phyloP scores from a whole-genome alignment of 2,329 filamentous ascomycete species.

The Aspergillus versicolor region DNA sequence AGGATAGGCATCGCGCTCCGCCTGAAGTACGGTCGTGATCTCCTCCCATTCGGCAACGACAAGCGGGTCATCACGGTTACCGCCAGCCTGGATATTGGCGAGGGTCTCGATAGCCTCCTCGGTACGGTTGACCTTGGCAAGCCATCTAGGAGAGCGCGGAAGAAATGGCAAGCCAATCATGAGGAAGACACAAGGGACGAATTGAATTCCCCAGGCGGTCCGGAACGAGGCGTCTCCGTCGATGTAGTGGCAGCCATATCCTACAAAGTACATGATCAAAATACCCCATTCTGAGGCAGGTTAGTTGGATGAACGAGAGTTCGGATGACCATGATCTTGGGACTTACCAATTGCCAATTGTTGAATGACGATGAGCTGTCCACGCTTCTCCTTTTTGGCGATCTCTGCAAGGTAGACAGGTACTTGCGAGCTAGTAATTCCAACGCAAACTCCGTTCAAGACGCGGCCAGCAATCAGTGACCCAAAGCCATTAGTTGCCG shows the following conservation, averaged over 20 bases:
- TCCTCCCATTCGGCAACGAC: conserved; percentile 52
- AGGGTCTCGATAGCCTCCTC: conserved; percentile 48
- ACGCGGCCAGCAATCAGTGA: conserved; percentile 37
- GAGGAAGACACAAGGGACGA: conserved; percentile 46
- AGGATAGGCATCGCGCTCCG: conserved; percentile 38
- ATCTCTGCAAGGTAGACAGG: conserved; percentile 42
- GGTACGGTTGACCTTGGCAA: conserved; percentile 47
- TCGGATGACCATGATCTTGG: neutral
- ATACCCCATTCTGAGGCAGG: conserved; percentile 38
- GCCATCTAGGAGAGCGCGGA: conserved; percentile 49
- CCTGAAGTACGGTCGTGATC: conserved; percentile 42
- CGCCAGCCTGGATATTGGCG: conserved; percentile 47
- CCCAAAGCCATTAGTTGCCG: conserved; percentile 36
- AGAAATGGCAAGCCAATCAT: conserved; percentile 48
- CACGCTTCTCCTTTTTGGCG: conserved; percentile 34
- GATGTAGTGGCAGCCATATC: conserved; percentile 48
- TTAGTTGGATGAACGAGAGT: neutral
- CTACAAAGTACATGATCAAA: conserved; percentile 50
- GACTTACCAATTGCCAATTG: conserved; percentile 33
- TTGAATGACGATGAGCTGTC: conserved; percentile 33
- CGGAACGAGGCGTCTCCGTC: conserved; percentile 43
- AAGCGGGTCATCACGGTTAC: conserved; percentile 46
- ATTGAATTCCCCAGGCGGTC: conserved; percentile 49
- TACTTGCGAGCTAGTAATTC: conserved; percentile 36
- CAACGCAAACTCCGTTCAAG: conserved; percentile 31